Evolutionary conservation across 2,329 filamentous ascomycete genomes (phyloP).

Genomic region (Colletotrichum tamarilloi): DNA sequence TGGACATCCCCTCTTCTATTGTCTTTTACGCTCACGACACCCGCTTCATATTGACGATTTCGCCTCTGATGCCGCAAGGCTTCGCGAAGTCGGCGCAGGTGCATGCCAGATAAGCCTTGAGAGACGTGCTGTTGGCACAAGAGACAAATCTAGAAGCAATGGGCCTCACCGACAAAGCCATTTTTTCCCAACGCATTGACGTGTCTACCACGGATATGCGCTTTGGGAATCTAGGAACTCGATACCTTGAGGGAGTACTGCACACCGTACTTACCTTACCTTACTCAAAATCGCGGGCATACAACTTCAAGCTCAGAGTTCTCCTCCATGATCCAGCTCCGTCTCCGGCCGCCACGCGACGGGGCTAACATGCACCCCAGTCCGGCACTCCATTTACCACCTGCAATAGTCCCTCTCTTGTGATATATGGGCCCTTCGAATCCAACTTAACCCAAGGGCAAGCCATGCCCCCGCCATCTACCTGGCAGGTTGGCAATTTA

Average conservation of each 20-base stretch:
- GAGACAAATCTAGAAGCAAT: not conserved
- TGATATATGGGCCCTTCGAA: not conserved
- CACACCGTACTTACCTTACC: no score
- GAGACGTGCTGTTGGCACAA: not conserved
- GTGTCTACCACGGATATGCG: not conserved
- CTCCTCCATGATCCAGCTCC: not conserved
- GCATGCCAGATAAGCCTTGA: not conserved
- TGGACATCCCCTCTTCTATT: not conserved
- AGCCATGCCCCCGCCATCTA: not conserved
- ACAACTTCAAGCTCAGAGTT: no score
- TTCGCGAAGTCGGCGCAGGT: not conserved
- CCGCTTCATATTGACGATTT: not conserved
- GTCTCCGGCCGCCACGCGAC: not conserved
- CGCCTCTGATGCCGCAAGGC: not conserved
- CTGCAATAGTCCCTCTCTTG: slow-evolving; percentile 6
- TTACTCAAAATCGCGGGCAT: no score
- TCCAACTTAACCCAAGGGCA: not conserved
- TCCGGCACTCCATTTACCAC: slow-evolving; percentile 11
- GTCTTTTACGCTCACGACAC: not conserved
- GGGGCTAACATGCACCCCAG: slow-evolving; percentile 16
- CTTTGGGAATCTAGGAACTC: not conserved
- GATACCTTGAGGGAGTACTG: not conserved
- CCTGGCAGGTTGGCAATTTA: not conserved
- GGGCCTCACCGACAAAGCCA: not conserved
- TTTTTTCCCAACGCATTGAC: not conserved